Evolutionary conservation across 768 basidiomycete genomes (phyloP), one percentile per base, ranked within the genome.

Genomic region (Russula olivacea): DNA sequence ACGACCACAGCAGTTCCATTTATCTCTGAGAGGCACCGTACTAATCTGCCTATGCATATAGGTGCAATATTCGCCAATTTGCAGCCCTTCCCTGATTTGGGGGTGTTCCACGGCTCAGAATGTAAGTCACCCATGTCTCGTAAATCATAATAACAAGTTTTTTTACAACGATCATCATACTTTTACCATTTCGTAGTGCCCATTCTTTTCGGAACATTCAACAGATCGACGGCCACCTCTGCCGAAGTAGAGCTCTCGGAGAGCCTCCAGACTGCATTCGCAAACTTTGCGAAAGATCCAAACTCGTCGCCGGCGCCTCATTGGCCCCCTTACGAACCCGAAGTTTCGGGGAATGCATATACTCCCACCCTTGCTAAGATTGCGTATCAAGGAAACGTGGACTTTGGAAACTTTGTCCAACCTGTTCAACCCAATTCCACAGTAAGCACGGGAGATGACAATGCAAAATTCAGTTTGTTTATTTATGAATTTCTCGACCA

Each of bases 181-280:
- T 0, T 30, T 34, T 58, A 34, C 25, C 14, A 17, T 41, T n/a
- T 11, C 9, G 5, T 45, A 71, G 70, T 71, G 12, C 53, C 32
- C 7, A 64, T 68, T 43, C 63, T 73, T n/a, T 73, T 73, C 61
- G 72, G 70, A 12, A 71, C 71, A 0, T 71, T 62, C 68, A 71
- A 70, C 43, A 50, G 6, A 21, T 59, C 61, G 0, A 71, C 72
- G 1, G 72, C 71, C 0, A 69, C 71, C 1, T 41, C 63, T 1
- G 38, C 67, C 10, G 69, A 73, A 56, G 65, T n/a, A 19, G 63
- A 66, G 30, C 59, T 72, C 23, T 73, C 71, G 2, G n/a, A 55
- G 19, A 73, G 68, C 11, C 63, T 71, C 52, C 58, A 61, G 47
- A 51, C 58, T 4, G 59, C 59, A 10, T 51, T 64, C 34, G 51